Percentiles rank a stretch among this genome's conserved stretches.
Evolutionary conservation across 352 stramenopile genomes (phyloP).

Genomic region (Globisporangium orthogonon): DNA sequence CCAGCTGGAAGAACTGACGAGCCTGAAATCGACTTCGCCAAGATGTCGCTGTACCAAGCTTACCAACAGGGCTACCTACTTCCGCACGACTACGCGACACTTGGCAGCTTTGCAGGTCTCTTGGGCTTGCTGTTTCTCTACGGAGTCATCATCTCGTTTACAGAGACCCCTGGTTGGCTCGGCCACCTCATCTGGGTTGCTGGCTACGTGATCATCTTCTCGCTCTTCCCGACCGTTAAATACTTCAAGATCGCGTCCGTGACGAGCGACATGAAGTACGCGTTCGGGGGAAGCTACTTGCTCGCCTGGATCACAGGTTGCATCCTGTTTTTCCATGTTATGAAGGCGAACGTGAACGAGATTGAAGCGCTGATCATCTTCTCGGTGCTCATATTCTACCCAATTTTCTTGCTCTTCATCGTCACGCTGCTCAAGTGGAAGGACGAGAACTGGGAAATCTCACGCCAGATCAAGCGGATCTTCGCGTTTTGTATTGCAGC

Average conservation of each 20-base stretch:
- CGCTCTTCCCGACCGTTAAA: slow-evolving; percentile 64
- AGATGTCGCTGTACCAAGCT: slow-evolving; percentile 70
- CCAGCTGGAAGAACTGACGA: slow-evolving; percentile 2
- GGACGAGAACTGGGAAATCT: slow-evolving; percentile 64
- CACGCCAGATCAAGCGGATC: slow-evolving; percentile 32
- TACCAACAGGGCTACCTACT: slow-evolving; percentile 65
- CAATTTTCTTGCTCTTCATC: slow-evolving; percentile 64
- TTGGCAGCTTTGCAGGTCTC: slow-evolving; percentile 49
- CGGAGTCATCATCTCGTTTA: slow-evolving; percentile 54
- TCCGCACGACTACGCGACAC: slow-evolving; percentile 67
- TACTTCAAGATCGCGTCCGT: slow-evolving; percentile 65
- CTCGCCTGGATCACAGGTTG: slow-evolving; percentile 67
- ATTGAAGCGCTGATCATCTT: slow-evolving; percentile 73
- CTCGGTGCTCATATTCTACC: slow-evolving; percentile 74
- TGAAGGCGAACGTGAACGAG: slow-evolving; percentile 53
- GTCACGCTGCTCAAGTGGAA: slow-evolving; percentile 75
- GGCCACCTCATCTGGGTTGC: slow-evolving; percentile 69
- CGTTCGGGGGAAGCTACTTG: slow-evolving; percentile 39
- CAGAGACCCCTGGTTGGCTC: slow-evolving; percentile 57
- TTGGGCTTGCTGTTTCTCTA: slow-evolving; percentile 62
- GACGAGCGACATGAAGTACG: slow-evolving; percentile 52
- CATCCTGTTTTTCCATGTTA: slow-evolving; percentile 60
- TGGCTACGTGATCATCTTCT: slow-evolving; percentile 61
- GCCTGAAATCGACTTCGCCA: slow-evolving; percentile 45
- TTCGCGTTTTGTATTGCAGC: slow-evolving; percentile 23